Evolutionary conservation across 345 rosid species (phyloP).

Genomic region (Toxicodendron radicans): DNA sequence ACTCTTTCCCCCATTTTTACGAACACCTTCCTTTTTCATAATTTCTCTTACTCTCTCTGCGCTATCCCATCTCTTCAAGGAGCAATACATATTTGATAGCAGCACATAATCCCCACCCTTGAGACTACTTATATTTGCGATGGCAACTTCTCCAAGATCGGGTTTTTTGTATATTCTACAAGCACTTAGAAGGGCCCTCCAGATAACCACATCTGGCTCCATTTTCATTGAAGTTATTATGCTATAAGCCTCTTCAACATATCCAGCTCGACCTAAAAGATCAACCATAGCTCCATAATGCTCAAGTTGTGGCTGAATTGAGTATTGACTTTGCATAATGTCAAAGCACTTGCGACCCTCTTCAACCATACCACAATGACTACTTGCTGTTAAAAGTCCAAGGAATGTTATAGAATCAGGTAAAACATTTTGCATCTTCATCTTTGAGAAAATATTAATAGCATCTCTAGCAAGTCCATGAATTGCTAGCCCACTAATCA

Average conservation of each 20-base stretch:
- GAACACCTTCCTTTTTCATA: constrained; percentile 62
- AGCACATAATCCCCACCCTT: constrained; percentile 75
- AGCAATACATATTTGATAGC: constrained; percentile 75
- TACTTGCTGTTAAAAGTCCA: constrained; percentile 66
- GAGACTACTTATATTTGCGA: constrained; percentile 51
- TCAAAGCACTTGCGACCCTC: constrained; percentile 61
- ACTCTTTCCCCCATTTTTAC: constrained; percentile 70
- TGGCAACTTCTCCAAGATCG: constrained; percentile 60
- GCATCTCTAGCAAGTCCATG: constrained; percentile 75
- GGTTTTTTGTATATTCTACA: constrained; percentile 52
- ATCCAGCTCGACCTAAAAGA: constrained; percentile 71
- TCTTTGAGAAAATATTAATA: constrained; percentile 44
- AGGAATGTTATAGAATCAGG: constrained; percentile 73
- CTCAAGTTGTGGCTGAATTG: constrained; percentile 59
- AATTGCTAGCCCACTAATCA: constrained; percentile 73
- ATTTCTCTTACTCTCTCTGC: constrained; percentile 60
- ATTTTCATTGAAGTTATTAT: constrained; percentile 60
- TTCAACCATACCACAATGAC: constrained; percentile 67
- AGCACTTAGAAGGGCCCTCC: constrained; percentile 89
- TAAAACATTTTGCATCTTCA: constrained; percentile 51
- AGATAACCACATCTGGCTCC: constrained; percentile 72
- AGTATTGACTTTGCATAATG: constrained; percentile 44
- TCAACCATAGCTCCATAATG: constrained; percentile 86
- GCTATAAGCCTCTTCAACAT: constrained; percentile 63
- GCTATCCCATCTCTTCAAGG: constrained; percentile 62